These are phyloP conservation scores for Mycena haematopus DNA, from an alignment of 768 basidiomycete genomes.

Conservation along the genomic window DNA sequence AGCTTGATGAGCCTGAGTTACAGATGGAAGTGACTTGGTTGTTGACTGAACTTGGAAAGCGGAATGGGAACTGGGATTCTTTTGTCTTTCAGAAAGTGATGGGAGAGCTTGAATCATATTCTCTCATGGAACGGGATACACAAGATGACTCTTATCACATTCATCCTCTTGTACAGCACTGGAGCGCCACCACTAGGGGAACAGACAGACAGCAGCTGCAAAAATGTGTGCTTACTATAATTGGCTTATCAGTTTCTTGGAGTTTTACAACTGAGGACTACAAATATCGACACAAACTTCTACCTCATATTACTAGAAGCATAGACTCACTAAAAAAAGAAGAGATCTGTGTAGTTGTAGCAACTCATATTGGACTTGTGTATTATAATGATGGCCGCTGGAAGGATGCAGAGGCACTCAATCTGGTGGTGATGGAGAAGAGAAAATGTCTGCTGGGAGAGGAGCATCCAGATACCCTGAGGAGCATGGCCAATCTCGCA, in stretches of 20 bases:
- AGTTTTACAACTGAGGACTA: not conserved
- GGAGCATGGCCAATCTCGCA: too few species aligned
- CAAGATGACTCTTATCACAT: too few species aligned
- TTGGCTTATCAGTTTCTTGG: not conserved
- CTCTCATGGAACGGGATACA: not conserved
- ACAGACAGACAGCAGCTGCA: too few species aligned
- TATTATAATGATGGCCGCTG: too few species aligned
- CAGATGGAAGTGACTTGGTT: not conserved
- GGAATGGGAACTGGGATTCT: not conserved
- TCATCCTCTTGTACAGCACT: too few species aligned
- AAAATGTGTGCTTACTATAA: too few species aligned
- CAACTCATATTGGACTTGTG: too few species aligned
- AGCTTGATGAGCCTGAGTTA: not conserved
- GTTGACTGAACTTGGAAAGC: not conserved
- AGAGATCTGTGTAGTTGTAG: not conserved
- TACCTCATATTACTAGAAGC: not conserved
- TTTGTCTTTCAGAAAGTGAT: not conserved
- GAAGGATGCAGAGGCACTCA: too few species aligned
- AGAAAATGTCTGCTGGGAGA: too few species aligned
- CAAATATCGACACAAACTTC: not conserved
- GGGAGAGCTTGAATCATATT: not conserved
- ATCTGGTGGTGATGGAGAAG: too few species aligned
- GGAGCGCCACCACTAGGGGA: too few species aligned
- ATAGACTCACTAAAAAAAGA: not conserved
- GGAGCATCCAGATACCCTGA: too few species aligned